These are phyloP conservation scores for Stemphylium vesicarium DNA, from an alignment of 2,329 filamentous ascomycete genomes.

Conservation along the genomic window DNA sequence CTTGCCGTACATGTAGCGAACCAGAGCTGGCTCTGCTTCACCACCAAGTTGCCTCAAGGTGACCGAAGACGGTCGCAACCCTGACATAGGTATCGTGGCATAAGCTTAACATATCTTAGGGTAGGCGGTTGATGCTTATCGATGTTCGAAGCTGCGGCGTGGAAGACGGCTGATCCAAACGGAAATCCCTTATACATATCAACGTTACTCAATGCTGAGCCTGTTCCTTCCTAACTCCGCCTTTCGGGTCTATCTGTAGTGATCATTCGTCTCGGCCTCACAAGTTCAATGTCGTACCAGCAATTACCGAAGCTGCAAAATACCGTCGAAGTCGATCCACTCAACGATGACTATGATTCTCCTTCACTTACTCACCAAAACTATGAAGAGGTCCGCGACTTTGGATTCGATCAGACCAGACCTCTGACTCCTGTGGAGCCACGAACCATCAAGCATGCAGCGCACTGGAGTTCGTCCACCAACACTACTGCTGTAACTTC, in stretches of 20 bases:
- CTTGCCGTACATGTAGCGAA: neutral
- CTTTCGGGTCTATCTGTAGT: neutral
- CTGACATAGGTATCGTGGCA: neutral
- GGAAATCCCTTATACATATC: constrained; percentile 1
- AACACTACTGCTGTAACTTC: constrained; percentile 12
- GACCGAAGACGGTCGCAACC: neutral
- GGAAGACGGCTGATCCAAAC: neutral
- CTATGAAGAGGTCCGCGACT: constrained; percentile 9
- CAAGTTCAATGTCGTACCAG: constrained; percentile 10
- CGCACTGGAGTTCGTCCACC: constrained; percentile 14
- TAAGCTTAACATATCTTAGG: constrained; percentile 3
- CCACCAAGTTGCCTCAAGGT: neutral
- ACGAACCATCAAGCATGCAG: constrained; percentile 7
- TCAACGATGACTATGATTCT: constrained; percentile 4
- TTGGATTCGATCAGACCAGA: constrained; percentile 11
- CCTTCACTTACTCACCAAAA: constrained; percentile 5
- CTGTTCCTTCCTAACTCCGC: neutral
- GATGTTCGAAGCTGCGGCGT: neutral
- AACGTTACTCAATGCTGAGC: neutral
- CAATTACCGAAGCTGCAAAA: constrained; percentile 9
- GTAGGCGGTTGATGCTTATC: constrained; percentile 5
- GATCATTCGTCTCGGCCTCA: neutral
- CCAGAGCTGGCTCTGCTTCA: neutral
- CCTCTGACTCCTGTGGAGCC: constrained; percentile 2
- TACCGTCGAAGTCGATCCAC: constrained; percentile 4